A percentile compares a stretch with the other conserved stretches of the same genome.
phyloP scores from a whole-genome alignment of 805 yeast genomes.

The Peterozyma xylosa region DNA sequence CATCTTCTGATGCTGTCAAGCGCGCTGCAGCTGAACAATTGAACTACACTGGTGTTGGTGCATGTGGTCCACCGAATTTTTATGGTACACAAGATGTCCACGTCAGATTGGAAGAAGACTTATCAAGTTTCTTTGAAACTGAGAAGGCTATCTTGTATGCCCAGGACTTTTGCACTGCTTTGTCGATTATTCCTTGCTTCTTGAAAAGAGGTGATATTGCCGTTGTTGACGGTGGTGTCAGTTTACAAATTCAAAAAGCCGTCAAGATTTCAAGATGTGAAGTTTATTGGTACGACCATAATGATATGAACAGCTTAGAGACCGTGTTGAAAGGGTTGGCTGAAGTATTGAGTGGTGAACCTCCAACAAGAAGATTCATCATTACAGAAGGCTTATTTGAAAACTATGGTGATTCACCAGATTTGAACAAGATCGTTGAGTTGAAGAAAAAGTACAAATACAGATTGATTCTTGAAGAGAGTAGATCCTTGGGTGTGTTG shows the following conservation, averaged over 20 bases:
- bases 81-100: constrained; percentile 95
- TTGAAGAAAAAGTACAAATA: constrained; percentile 79
- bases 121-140: constrained; percentile 69
- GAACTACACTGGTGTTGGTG: constrained; percentile 82
- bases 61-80: constrained; percentile 97
- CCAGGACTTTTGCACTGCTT: constrained; percentile 82
- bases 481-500: constrained; percentile 76
- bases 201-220: constrained; percentile 91
- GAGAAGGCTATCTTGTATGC: constrained; percentile 83
- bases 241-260: constrained; percentile 80
- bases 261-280: constrained; percentile 80
- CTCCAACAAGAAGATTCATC: constrained; percentile 83
- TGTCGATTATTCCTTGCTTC: constrained; percentile 88
- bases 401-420: constrained; percentile 72
- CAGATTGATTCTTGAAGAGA: constrained; percentile 82
- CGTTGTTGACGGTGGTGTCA: constrained; percentile 76
- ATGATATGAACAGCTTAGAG: constrained; percentile 79
- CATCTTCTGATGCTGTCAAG: constrained; percentile 36
- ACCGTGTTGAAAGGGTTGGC: constrained; percentile 53
- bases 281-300: constrained; percentile 78
- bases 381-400: constrained; percentile 87
- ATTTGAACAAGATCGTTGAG: constrained; percentile 58
- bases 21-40: constrained; percentile 52
- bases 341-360: constrained; percentile 57
- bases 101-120: constrained; percentile 64